phyloP scores from a whole-genome alignment of 176 grass and related monocot species.

The Oryza glumipatula region DNA sequence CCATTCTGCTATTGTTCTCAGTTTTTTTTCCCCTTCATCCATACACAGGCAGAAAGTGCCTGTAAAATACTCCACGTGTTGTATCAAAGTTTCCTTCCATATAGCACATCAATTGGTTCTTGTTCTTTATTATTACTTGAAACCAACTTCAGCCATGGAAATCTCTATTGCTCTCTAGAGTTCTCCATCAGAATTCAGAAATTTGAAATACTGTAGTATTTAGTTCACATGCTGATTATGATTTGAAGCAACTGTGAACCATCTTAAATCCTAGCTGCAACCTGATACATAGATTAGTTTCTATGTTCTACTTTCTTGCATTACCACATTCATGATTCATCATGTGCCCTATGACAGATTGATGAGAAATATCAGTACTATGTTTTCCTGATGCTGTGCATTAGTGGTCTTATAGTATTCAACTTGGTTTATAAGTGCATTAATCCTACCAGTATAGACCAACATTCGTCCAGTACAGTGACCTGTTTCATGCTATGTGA shows the following conservation, averaged over 20 bases:
- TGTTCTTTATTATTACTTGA: neutral
- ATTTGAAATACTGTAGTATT: neutral
- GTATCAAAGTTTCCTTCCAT: neutral
- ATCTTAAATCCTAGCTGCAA: slow-evolving; percentile 12
- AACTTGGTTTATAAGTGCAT: slow-evolving; percentile 35
- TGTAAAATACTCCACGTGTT: slow-evolving; percentile 9
- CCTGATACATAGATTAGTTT: neutral
- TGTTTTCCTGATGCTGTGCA: neutral
- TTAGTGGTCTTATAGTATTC: slow-evolving; percentile 19
- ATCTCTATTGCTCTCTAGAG: neutral
- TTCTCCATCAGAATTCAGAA: neutral
- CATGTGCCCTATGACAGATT: slow-evolving; percentile 14
- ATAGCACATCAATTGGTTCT: slow-evolving; percentile 3
- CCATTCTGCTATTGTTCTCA: neutral
- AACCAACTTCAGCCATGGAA: neutral
- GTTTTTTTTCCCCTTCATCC: slow-evolving; percentile 3
- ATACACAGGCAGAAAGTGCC: slow-evolving; percentile 7
- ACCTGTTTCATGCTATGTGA: neutral
- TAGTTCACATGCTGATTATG: slow-evolving; percentile 10
- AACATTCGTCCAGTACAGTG: slow-evolving; percentile 9
- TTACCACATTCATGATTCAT: neutral
- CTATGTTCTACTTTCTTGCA: neutral
- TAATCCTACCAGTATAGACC: neutral
- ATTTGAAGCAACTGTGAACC: neutral
- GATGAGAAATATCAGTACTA: slow-evolving; percentile 8